Percentiles rank a stretch among this genome's conserved stretches.
Conservation (phyloP, 1,284 basidiomycete genomes). For the Spongiforma sp. region DNA sequence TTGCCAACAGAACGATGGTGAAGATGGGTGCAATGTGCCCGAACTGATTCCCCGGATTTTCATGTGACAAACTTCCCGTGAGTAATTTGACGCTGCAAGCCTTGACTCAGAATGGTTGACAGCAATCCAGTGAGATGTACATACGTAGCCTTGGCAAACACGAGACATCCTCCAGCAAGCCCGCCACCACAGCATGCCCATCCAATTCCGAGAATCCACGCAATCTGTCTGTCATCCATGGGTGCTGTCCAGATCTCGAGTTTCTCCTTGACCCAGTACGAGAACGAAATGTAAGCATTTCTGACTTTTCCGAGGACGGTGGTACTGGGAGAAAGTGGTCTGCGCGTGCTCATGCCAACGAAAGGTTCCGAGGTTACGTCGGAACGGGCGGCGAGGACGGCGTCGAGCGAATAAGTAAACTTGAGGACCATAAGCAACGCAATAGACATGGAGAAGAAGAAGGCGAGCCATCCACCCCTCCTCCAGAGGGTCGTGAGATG, state of each 20-base stretch:
- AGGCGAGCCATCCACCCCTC: slow-evolving; percentile 85
- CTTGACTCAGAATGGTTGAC: slow-evolving; percentile 6
- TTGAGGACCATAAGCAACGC: slow-evolving; percentile 71
- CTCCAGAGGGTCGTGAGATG: slow-evolving; percentile 85
- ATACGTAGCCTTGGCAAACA: slow-evolving; percentile 90
- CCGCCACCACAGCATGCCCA: slow-evolving; percentile 93
- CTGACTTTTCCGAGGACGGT: slow-evolving; percentile 38
- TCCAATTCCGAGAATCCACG: slow-evolving; percentile 89
- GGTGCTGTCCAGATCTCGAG: slow-evolving; percentile 80
- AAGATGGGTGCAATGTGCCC: slow-evolving; percentile 82
- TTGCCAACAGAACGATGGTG: slow-evolving; percentile 79
- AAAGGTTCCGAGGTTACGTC: slow-evolving; percentile 68
- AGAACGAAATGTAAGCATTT: slow-evolving; percentile 49
- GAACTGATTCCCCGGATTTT: slow-evolving; percentile 86
- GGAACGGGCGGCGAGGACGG: slow-evolving; percentile 64
- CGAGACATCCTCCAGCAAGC: slow-evolving; percentile 85
- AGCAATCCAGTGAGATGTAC: slow-evolving; percentile 37
- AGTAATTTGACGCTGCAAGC: slow-evolving; percentile 73
- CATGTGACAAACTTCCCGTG: slow-evolving; percentile 73
- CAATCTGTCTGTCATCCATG: slow-evolving; percentile 82
- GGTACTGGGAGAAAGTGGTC: slow-evolving; percentile 25
- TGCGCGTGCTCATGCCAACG: slow-evolving; percentile 45
- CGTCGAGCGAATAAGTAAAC: slow-evolving; percentile 69
- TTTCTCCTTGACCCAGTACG: slow-evolving; percentile 60
- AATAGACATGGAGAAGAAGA: slow-evolving; percentile 79